Conservation (phyloP, 768 basidiomycete species). For the Amanita muscaria region DNA sequence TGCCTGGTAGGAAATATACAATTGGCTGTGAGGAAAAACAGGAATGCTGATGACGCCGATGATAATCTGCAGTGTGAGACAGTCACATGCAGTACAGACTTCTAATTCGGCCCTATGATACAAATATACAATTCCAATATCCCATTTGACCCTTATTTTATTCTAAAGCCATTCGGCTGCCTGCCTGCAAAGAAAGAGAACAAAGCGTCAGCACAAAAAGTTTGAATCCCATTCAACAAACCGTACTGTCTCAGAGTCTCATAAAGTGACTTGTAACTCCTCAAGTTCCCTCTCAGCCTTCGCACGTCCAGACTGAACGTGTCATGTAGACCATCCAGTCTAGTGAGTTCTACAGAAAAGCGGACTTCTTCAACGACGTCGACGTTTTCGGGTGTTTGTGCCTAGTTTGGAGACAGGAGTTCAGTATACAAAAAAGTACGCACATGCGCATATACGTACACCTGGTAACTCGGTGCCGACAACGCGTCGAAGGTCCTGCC, state of each 20-base stretch:
- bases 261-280: constrained; percentile 80
- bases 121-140: too few relatives aligned
- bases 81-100: too few relatives aligned
- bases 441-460: not conserved
- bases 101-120: not conserved
- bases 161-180: constrained; percentile 1
- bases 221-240: not conserved
- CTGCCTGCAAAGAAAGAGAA: not conserved
- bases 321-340: constrained; percentile 71
- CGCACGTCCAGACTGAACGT: constrained; percentile 87
- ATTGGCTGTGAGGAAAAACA: too few relatives aligned
- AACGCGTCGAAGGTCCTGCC: too few relatives aligned
- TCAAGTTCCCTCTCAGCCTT: constrained; percentile 76
- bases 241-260: constrained; percentile 39
- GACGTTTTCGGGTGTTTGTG: constrained; percentile 47
- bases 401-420: too few relatives aligned
- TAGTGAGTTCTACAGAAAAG: constrained; percentile 87
- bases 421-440: too few relatives aligned
- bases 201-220: not conserved
- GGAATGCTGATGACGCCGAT: too few relatives aligned
- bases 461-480: too few relatives aligned
- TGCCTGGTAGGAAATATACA: too few relatives aligned
- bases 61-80: too few relatives aligned
- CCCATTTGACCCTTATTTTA: too few relatives aligned
- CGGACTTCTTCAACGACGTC: constrained; percentile 87